phyloP scores from a whole-genome alignment of 805 yeast species.

The Maudiozyma barnettii region DNA sequence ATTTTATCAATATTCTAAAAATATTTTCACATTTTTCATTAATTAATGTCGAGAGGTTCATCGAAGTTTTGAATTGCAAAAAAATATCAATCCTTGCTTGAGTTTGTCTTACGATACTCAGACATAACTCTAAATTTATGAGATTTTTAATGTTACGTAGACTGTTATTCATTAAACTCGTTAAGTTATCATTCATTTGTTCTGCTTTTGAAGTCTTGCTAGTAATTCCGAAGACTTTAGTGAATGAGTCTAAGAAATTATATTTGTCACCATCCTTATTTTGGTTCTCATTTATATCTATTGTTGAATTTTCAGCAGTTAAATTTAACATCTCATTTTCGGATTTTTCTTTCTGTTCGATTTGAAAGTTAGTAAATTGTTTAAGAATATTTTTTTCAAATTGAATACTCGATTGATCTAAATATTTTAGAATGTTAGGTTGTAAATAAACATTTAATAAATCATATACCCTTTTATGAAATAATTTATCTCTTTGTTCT shows the following conservation, averaged over 20 bases:
- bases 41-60: constrained; percentile 15
- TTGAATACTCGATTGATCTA: constrained; percentile 24
- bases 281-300: constrained; percentile 4
- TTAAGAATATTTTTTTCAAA: constrained; percentile 23
- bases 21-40: constrained; percentile 41
- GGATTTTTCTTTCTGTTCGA: constrained; percentile 25
- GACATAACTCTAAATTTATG: constrained; percentile 72
- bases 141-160: constrained; percentile 66
- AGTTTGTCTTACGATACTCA: constrained; percentile 60
- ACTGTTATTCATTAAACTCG: constrained; percentile 65
- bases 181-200: constrained; percentile 59
- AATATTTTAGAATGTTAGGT: constrained; percentile 27
- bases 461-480: constrained; percentile 22
- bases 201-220: constrained; percentile 25
- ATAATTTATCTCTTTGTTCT: constrained; percentile 6
- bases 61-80: constrained; percentile 33
- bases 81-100: constrained; percentile 54
- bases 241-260: constrained; percentile 55
- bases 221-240: constrained; percentile 46
- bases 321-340: constrained; percentile 5
- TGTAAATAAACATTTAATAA: constrained; percentile 33
- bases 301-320: neutral
- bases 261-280: constrained; percentile 32
- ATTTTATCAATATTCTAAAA: constrained; percentile 54
- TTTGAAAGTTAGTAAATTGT: constrained; percentile 22